A percentile compares a stretch with the other conserved stretches of the same genome.
Evolutionary conservation across 2,329 filamentous ascomycete genomes (phyloP).

Genomic region (Monilinia aucupariae): DNA sequence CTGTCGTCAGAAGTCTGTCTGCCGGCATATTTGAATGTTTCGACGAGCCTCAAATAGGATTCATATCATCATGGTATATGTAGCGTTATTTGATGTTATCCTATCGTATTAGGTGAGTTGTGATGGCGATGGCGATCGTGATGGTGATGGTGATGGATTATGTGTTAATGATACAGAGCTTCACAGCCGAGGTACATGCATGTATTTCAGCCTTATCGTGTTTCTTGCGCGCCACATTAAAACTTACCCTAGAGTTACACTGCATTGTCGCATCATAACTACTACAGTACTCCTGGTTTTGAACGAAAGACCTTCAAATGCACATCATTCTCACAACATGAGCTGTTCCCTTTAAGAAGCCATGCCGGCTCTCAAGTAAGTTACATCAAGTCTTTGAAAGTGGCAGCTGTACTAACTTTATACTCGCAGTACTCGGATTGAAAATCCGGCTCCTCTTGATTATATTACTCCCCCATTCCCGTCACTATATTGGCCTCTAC

Average conservation of each 20-base stretch:
- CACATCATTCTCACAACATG: neutral
- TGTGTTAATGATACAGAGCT: neutral
- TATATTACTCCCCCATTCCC: conserved; percentile 60
- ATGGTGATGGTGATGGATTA: conserved; percentile 1
- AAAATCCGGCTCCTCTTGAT: conserved; percentile 38
- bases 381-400: neutral
- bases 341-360: neutral
- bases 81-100: neutral
- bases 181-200: neutral
- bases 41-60: neutral
- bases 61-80: neutral
- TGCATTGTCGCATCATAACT: neutral
- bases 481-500: conserved; percentile 59
- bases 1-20: conserved; percentile 34
- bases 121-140: no score
- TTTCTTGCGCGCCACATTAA: neutral
- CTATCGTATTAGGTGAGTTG: neutral
- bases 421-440: conserved; percentile 25
- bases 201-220: conserved; percentile 3
- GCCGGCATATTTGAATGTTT: conserved; percentile 26
- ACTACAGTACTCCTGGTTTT: neutral
- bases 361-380: conserved; percentile 26
- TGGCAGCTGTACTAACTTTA: conserved; percentile 12
- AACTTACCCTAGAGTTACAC: neutral
- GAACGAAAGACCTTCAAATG: neutral